Evolutionary conservation across 2,329 filamentous ascomycete genomes (phyloP).

Genomic region (Sporothrix luriei): DNA sequence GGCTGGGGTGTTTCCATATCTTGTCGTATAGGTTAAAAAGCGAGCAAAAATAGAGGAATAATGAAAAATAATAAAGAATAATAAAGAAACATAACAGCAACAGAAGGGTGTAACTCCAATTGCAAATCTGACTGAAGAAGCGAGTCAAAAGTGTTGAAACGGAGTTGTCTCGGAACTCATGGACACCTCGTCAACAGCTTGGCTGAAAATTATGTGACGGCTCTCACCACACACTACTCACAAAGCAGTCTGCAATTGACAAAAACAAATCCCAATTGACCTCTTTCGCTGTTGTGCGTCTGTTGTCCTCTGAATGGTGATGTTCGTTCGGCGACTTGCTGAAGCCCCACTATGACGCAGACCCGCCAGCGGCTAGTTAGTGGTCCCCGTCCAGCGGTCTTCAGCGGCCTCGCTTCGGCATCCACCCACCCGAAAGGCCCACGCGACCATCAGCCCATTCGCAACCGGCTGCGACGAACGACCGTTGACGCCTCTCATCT

Average conservation of each 20-base stretch:
- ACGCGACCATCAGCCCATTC: slow-evolving; percentile 13
- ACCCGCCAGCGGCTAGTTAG: slow-evolving; percentile 11
- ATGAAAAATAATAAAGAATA: no score
- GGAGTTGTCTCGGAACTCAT: slow-evolving; percentile 3
- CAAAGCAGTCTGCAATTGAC: neutral
- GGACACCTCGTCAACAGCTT: neutral
- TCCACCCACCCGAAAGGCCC: neutral
- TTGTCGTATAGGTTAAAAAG: slow-evolving; percentile 6
- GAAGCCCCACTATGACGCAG: slow-evolving; percentile 31
- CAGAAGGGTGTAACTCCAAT: neutral
- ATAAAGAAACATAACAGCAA: slow-evolving; percentile 31
- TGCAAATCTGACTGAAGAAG: neutral
- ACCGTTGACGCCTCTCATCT: neutral
- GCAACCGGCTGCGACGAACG: slow-evolving; percentile 6
- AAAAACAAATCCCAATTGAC: neutral
- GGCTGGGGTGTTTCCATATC: slow-evolving; percentile 40
- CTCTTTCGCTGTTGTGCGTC: neutral
- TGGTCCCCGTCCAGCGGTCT: neutral
- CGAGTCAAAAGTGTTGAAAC: neutral
- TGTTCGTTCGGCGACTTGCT: no score
- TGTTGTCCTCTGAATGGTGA: neutral
- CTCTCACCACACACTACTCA: neutral
- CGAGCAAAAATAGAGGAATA: slow-evolving; percentile 24
- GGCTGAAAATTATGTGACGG: no score
- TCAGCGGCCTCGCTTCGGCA: slow-evolving; percentile 18